Base-by-base conservation (phyloP, 495 filamentous ascomycete species). In the Aspergillus cavernicola region DNA sequence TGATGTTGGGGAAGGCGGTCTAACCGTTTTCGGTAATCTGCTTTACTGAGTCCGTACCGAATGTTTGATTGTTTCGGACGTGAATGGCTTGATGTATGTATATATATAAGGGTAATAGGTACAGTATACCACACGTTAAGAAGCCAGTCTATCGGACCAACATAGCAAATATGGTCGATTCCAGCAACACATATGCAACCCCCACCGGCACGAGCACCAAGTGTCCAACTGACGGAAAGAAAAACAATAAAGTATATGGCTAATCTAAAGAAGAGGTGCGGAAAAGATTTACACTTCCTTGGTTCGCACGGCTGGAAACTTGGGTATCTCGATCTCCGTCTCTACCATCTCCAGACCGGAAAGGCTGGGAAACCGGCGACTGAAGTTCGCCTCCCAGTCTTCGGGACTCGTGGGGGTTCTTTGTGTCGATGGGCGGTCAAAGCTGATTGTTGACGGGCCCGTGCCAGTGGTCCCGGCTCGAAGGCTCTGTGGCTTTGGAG, bases 341-440 rank as follows among this genome's bases (percentile, higher is more conserved):
- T 85, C 90, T 26, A 89, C 86, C 84, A 95, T 88, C 74, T 95
- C 90, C 41, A 95, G 75, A 1, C 86, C 83, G 19, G 80, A 83
- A 20, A 96, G 73, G 60, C 83, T 90, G 1, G 91, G 91, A 66
- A 88, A 96, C 38, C 88, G 75, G 67, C 87, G 86, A 58, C 83
- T 85, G 62, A 96, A 96, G 65, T 86, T 84, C 24, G 65, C 68
- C 60, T 88, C 84, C 82, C 83, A 86, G 54, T 88, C 86, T 4
- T 85, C 82, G 1, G 61, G 56, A n/a, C 50, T 67, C 8, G 60
- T 43, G 4, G 67, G 60, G 10, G 62, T 60, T 18, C 41, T 53
- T 18, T 60, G 66, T 35, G 56, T 41, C 29, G 61, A 50, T 7
- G 53, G 44, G 29, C 44, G 44, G 31, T 47, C 44, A 36, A 47